These are phyloP conservation scores for Psidium friedrichsthalianum DNA, from an alignment of 345 rosid species.

Conservation along the genomic window DNA sequence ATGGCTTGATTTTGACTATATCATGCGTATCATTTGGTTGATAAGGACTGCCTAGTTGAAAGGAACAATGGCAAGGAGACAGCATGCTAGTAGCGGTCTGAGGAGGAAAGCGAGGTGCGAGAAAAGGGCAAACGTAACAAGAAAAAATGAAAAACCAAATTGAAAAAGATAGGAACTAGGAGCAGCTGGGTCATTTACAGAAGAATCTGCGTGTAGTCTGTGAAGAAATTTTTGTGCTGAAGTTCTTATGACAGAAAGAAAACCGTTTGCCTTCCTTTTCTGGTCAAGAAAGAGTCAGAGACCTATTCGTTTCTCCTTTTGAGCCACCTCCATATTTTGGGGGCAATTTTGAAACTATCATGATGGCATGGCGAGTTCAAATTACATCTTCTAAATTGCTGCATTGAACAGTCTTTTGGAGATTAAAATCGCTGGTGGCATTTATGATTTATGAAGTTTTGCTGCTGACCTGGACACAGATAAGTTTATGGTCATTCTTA, in stretches of 20 bases:
- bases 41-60: background rate
- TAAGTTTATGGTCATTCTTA: background rate
- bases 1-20: background rate
- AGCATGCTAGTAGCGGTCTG: background rate
- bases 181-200: background rate
- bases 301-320: background rate
- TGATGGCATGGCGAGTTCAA: background rate
- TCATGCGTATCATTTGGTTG: background rate
- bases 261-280: background rate
- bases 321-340: background rate
- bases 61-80: background rate
- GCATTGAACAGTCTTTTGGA: background rate
- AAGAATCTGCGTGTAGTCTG: background rate
- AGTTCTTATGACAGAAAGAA: background rate
- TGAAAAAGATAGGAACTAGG: background rate
- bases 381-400: background rate
- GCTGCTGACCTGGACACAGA: background rate
- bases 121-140: background rate
- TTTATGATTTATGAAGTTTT: background rate
- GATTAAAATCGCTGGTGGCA: background rate
- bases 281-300: background rate
- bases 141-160: background rate
- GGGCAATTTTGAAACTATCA: background rate
- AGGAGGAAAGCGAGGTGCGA: background rate
- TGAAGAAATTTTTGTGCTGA: background rate